Percentiles rank a stretch among this genome's conserved stretches.
Conservation (phyloP, 2,329 filamentous ascomycete genomes). For the Trichoderma harzianum region DNA sequence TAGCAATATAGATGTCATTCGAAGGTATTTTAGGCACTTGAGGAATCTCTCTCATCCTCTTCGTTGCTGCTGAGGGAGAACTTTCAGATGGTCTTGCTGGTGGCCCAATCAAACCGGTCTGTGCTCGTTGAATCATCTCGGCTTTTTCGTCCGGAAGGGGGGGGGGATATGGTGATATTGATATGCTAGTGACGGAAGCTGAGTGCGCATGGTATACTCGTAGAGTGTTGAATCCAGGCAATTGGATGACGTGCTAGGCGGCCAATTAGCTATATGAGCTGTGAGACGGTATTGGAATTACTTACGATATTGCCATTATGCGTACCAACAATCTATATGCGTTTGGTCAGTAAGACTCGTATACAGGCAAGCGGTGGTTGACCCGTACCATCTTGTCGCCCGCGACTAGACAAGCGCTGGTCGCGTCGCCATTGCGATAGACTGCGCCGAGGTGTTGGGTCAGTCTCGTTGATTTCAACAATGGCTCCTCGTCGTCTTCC, state of each 20-base stretch:
- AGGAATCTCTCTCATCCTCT: slow-evolving; percentile 48
- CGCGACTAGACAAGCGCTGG: slow-evolving; percentile 82
- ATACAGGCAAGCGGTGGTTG: neutral
- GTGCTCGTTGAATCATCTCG: slow-evolving; percentile 39
- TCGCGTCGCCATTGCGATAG: slow-evolving; percentile 93
- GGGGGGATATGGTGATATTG: slow-evolving; percentile 79
- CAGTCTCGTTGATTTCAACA: slow-evolving; percentile 85
- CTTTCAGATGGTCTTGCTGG: slow-evolving; percentile 33
- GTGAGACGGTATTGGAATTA: slow-evolving; percentile 19
- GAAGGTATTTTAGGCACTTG: slow-evolving; percentile 71
- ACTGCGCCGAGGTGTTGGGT: slow-evolving; percentile 75
- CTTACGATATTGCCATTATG: slow-evolving; percentile 95
- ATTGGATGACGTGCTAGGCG: slow-evolving; percentile 72
- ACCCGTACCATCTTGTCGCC: slow-evolving; percentile 89
- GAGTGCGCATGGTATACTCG: slow-evolving; percentile 90
- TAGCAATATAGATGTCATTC: slow-evolving; percentile 90
- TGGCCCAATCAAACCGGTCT: slow-evolving; percentile 34
- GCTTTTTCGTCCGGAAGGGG: slow-evolving; percentile 46
- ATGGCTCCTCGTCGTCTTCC: slow-evolving; percentile 89
- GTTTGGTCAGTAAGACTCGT: slow-evolving; percentile 30
- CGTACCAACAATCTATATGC: slow-evolving; percentile 74
- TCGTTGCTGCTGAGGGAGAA: slow-evolving; percentile 50
- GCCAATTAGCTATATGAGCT: slow-evolving; percentile 27
- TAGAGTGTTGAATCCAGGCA: slow-evolving; percentile 77
- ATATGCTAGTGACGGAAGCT: slow-evolving; percentile 84